Conservation (phyloP, 352 stramenopile species). For the Saprolegnia diclina region DNA sequence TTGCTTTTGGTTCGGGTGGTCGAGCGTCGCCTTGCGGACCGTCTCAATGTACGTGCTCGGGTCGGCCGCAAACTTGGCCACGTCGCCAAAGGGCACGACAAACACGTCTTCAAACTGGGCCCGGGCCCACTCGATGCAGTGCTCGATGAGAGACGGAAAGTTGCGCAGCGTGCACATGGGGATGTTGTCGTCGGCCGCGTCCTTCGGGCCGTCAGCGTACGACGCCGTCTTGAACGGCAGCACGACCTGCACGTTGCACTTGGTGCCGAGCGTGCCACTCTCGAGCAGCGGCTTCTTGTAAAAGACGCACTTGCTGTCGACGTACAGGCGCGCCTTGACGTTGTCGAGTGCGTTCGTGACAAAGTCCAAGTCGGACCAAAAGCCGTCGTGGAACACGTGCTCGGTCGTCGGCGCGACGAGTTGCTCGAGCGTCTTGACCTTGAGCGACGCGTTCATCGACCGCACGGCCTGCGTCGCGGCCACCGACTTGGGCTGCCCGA, state of each 20-base stretch:
- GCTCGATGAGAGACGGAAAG: constrained; percentile 93
- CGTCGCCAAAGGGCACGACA: constrained; percentile 69
- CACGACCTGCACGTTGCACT: constrained; percentile 93
- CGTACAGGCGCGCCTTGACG: constrained; percentile 95
- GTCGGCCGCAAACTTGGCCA: constrained; percentile 81
- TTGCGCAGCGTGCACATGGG: constrained; percentile 99
- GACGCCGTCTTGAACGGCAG: constrained; percentile 86
- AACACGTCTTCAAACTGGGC: constrained; percentile 84
- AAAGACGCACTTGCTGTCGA: constrained; percentile 98
- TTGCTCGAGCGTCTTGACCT: constrained; percentile 78
- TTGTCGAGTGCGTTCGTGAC: constrained; percentile 99
- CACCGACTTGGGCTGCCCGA: constrained; percentile 78
- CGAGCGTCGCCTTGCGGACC: constrained; percentile 57
- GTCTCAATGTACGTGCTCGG: constrained; percentile 68
- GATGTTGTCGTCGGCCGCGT: constrained; percentile 98
- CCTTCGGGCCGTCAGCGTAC: constrained; percentile 93
- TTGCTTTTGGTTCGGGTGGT: constrained; percentile 69
- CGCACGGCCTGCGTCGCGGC: constrained; percentile 67
- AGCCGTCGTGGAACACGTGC: constrained; percentile 74
- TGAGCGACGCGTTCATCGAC: constrained; percentile 67
- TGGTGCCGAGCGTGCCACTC: constrained; percentile 97
- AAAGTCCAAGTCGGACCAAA: constrained; percentile 84
- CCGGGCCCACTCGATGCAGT: constrained; percentile 99
- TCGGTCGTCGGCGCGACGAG: constrained; percentile 74
- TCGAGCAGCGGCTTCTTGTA: constrained; percentile 96